Evolutionary conservation across 495 filamentous ascomycete species (phyloP).

Genomic region (Neurospora sp.): DNA sequence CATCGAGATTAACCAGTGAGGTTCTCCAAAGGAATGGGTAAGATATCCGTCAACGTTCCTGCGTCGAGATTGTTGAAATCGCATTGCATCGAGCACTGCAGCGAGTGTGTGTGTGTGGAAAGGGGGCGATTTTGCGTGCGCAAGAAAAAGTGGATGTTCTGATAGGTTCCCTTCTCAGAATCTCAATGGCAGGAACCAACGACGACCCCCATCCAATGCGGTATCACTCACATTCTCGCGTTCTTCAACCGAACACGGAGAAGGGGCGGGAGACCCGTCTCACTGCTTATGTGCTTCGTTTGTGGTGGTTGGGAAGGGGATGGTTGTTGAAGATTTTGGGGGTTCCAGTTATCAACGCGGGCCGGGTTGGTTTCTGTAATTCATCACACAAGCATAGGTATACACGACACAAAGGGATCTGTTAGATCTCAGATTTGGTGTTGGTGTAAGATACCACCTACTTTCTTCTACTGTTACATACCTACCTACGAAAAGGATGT

Average conservation of each 20-base stretch:
- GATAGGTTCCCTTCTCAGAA: not conserved
- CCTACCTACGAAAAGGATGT: not conserved
- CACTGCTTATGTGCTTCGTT: not conserved
- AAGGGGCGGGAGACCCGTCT: not conserved
- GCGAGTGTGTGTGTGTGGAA: not conserved
- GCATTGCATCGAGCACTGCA: not conserved
- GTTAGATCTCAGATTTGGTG: not conserved
- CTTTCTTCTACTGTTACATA: not conserved
- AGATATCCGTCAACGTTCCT: not conserved
- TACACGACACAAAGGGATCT: not conserved
- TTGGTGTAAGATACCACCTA: not conserved
- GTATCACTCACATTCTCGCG: not conserved
- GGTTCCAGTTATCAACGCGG: not conserved
- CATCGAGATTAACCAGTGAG: not conserved
- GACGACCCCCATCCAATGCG: not conserved
- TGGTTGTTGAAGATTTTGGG: not conserved
- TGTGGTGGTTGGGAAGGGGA: not conserved
- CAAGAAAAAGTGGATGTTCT: not conserved
- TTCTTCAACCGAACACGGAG: not conserved
- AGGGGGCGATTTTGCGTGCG: not conserved
- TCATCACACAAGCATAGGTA: not conserved
- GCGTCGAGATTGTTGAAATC: not conserved
- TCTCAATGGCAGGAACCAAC: not conserved
- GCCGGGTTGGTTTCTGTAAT: not conserved
- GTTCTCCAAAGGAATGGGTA: accelerated